These are phyloP conservation scores for Porogramme epimiltina DNA, from an alignment of 1,284 basidiomycete genomes.

Conservation along the genomic window DNA sequence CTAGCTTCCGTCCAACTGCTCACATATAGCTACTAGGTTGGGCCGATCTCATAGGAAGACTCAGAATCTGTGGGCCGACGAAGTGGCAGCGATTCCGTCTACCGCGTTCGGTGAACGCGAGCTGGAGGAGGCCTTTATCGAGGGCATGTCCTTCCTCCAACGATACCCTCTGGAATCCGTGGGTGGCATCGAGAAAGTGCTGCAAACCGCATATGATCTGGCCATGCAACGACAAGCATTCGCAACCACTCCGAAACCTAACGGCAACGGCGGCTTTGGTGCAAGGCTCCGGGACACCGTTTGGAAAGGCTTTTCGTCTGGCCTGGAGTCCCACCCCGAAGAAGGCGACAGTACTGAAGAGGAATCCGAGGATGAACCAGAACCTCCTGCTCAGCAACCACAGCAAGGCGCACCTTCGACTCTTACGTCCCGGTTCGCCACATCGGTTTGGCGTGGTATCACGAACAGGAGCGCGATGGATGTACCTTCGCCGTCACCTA, in stretches of 20 bases:
- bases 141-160: constrained; percentile 65
- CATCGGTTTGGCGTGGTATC: constrained; percentile 70
- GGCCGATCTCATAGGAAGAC: constrained; percentile 47
- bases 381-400: constrained; percentile 36
- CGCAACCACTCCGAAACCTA: constrained; percentile 27
- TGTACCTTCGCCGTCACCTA: constrained; percentile 45
- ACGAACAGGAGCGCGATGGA: constrained; percentile 77
- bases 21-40: constrained; percentile 42
- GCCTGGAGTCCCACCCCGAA: constrained; percentile 29
- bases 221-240: constrained; percentile 48
- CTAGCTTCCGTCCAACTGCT: neutral
- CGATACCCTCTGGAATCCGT: constrained; percentile 61
- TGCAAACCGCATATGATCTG: constrained; percentile 69
- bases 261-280: constrained; percentile 45
- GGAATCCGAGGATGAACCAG: constrained; percentile 35
- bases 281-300: constrained; percentile 60
- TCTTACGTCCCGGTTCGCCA: constrained; percentile 57
- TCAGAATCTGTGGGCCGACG: constrained; percentile 58
- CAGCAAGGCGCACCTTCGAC: constrained; percentile 30
- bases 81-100: constrained; percentile 39
- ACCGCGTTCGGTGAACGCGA: constrained; percentile 54
- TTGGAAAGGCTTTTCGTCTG: constrained; percentile 62
- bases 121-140: constrained; percentile 63
- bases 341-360: constrained; percentile 34
- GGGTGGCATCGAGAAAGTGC: constrained; percentile 69